These are phyloP conservation scores for Cryptosporidium sp. DNA, from an alignment of 169 alveolate genomes.

Conservation along the genomic window DNA sequence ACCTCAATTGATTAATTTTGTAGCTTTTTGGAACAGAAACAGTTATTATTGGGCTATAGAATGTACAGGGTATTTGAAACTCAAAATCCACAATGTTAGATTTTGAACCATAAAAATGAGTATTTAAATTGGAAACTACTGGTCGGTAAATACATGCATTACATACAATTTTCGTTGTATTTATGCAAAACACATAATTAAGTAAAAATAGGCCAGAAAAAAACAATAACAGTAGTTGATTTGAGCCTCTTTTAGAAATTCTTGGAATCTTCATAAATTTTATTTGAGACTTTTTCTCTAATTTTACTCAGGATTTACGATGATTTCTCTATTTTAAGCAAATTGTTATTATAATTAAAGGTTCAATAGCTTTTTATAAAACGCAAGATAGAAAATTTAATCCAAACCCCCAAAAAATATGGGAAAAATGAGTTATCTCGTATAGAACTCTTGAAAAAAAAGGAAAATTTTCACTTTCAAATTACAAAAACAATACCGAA, in stretches of 20 bases:
- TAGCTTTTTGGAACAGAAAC: conserved; percentile 50
- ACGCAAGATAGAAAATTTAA: background rate
- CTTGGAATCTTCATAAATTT: background rate
- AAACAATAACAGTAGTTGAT: background rate
- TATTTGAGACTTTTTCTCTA: background rate
- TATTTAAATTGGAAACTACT: conserved; percentile 52
- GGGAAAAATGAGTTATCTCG: background rate
- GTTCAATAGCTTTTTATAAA: background rate
- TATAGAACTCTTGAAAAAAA: background rate
- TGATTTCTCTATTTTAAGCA: background rate
- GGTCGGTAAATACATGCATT: conserved; percentile 72
- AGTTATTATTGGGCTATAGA: conserved; percentile 63
- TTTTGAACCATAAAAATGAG: conserved; percentile 55
- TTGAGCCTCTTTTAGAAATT: background rate
- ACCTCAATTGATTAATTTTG: conserved; percentile 20
- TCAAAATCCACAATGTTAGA: conserved; percentile 46
- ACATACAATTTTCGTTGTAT: conserved; percentile 50
- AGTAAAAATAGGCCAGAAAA: background rate
- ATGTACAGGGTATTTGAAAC: conserved; percentile 63
- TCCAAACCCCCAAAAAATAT: background rate
- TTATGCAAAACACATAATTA: background rate
- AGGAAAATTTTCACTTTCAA: background rate
- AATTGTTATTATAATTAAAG: background rate
- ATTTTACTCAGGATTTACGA: background rate
- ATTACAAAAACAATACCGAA: background rate